Evolutionary conservation across 116 monocot genomes (phyloP), one percentile per base, ranked within the genome.

Genomic region (Thalassia testudinum): DNA sequence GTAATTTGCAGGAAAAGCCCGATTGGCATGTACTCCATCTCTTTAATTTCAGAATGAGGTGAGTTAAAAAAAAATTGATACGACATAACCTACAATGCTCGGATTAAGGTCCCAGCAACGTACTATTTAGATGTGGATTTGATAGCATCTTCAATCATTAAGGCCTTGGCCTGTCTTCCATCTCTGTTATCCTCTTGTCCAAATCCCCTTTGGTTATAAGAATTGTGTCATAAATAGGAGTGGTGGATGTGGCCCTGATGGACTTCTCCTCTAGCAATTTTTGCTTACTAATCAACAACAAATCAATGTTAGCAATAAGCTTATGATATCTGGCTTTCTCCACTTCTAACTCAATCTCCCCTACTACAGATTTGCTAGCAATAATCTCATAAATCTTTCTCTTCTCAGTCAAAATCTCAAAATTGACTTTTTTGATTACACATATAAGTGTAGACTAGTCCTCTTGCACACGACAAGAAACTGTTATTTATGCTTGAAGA

Each of bases 401-500:
- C 42, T 57, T 42, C 57, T 57, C 57, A 42, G 38, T 19, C n/a
- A 40, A 6, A 15, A 57, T 57, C 5, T 24, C 28, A 18, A 19
- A 22, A 7, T 38, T 57, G 5, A 57, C 42, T 40, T 57, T 57
- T 21, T 57, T 40, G 23, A 57, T 37, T 42, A 24, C 21, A 24
- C 42, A 14, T 14, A 21, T 57, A 16, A 42, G 42, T 24, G 57
- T 40, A 24, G 42, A 21, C 24, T 26, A 40, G 28, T 25, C 16
- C 14, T 19, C 40, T 14, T n/a, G 21, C 16, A 57, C 1, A 21
- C 15, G 21, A 24, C 42, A 14, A 40, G 15, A 42, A 6, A 24
- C 23, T 7, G 21, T 57, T 11, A 57, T 57, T 17, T 57, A 57
- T 10, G 57, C 57, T 57, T 57, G 20, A 22, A 57, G 57, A 24